These are phyloP conservation scores for Haplosporangium gracile DNA, from an alignment of 192 early-diverging fungal genomes.

Conservation along the genomic window DNA sequence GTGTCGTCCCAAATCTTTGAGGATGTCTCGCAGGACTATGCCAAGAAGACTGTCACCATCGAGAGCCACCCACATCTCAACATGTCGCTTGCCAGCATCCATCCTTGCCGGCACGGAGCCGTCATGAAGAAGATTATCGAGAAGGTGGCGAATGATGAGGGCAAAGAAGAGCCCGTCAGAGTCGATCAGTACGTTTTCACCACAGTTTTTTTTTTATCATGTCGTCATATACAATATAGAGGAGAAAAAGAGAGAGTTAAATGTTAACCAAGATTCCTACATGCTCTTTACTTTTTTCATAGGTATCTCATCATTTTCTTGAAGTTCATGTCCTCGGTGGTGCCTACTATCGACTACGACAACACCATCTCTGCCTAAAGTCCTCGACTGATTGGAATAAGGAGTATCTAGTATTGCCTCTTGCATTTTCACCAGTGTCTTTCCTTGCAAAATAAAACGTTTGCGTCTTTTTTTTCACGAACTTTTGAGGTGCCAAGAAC, in stretches of 20 bases:
- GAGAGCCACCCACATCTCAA: slow-evolving; percentile 94
- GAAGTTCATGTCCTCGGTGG: slow-evolving; percentile 97
- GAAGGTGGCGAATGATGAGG: slow-evolving; percentile 74
- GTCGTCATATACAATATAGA: not conserved
- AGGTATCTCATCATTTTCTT: slow-evolving; percentile 93
- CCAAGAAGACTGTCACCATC: slow-evolving; percentile 99
- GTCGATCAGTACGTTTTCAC: slow-evolving; percentile 86
- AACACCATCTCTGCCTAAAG: slow-evolving; percentile 86
- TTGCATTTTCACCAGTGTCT: not conserved
- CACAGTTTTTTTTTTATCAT: not conserved
- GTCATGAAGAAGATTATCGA: slow-evolving; percentile 98
- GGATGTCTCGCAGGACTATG: slow-evolving; percentile 99
- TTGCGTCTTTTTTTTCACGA: not conserved
- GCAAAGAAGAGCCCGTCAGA: slow-evolving; percentile 78
- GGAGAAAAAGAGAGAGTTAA: not conserved
- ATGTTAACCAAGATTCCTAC: not conserved
- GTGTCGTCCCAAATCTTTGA: slow-evolving; percentile 94
- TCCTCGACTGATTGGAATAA: not conserved
- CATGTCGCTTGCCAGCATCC: slow-evolving; percentile 92
- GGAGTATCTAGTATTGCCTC: not conserved
- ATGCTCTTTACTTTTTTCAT: not conserved
- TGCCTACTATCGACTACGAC: slow-evolving; percentile 99
- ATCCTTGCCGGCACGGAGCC: slow-evolving; percentile 98
- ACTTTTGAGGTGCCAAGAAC: not conserved
- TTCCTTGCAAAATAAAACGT: not conserved